These are phyloP conservation scores for Russula ochroleuca DNA, from an alignment of 768 basidiomycete genomes.

Conservation along the genomic window DNA sequence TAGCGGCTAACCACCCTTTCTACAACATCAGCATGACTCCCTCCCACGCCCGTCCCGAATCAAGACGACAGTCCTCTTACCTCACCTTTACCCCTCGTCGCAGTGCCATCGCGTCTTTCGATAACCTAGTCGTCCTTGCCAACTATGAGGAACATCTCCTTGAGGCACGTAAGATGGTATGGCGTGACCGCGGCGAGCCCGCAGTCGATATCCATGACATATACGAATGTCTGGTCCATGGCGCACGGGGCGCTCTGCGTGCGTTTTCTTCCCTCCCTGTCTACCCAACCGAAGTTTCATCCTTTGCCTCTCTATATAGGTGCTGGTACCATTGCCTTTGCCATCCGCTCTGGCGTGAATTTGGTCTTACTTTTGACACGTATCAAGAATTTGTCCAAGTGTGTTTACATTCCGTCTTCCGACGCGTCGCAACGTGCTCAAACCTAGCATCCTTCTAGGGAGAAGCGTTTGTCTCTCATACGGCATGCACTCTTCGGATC, in stretches of 20 bases:
- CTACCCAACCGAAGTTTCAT: neutral
- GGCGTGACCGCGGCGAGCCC: constrained; percentile 78
- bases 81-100: constrained; percentile 51
- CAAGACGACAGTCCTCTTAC: constrained; percentile 36
- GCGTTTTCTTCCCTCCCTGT: constrained; percentile 34
- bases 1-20: neutral
- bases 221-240: constrained; percentile 66
- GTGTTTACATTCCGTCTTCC: constrained; percentile 27
- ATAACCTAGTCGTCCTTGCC: constrained; percentile 81
- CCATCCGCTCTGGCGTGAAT: constrained; percentile 79
- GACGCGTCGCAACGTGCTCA: constrained; percentile 2
- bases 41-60: constrained; percentile 9
- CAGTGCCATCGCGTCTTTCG: constrained; percentile 49
- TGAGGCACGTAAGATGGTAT: constrained; percentile 74
- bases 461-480: constrained; percentile 60
- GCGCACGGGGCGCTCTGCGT: constrained; percentile 67
- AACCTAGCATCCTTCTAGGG: constrained; percentile 38
- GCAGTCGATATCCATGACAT: constrained; percentile 61
- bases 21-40: constrained; percentile 2
- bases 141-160: constrained; percentile 74
- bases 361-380: constrained; percentile 72
- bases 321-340: constrained; percentile 74
- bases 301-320: constrained; percentile 45
- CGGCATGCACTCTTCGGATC: constrained; percentile 78
- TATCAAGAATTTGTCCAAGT: constrained; percentile 65